These are phyloP conservation scores for Heritiera fomes DNA, from an alignment of 345 rosid species.

Conservation along the genomic window DNA sequence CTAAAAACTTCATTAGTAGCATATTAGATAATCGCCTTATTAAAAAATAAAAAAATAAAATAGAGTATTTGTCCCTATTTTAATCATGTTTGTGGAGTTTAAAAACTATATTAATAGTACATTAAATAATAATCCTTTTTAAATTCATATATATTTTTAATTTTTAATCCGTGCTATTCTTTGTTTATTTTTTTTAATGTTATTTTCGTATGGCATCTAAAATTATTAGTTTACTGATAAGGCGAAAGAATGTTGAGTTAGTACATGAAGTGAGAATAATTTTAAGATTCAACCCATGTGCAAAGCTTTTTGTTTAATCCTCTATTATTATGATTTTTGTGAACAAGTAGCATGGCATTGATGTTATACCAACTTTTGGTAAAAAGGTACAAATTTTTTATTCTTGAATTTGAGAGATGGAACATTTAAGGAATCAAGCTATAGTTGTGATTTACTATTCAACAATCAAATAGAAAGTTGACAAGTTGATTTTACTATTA, in stretches of 20 bases:
- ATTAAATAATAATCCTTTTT: no score
- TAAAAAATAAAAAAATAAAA: no score
- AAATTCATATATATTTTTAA: no score
- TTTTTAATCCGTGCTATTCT: no score
- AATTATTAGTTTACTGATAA: no score
- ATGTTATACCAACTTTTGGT: conserved; percentile 6
- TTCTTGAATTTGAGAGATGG: not conserved
- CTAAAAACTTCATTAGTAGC: no score
- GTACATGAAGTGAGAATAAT: conserved; percentile 12
- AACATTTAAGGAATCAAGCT: not conserved
- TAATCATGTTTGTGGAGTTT: no score
- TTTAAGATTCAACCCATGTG: conserved; percentile 5
- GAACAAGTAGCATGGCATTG: conserved; percentile 19
- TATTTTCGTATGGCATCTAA: no score
- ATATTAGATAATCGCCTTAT: no score
- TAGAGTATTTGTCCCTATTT: no score
- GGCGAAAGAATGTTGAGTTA: not conserved
- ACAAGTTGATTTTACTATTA: not conserved
- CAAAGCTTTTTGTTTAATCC: not conserved
- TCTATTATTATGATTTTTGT: not conserved
- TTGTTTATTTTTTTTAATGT: no score
- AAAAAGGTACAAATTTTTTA: not conserved
- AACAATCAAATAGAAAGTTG: not conserved
- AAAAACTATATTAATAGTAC: no score
- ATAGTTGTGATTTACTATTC: not conserved